Conservation (phyloP, 2,329 filamentous ascomycete genomes). For the Aspergillus ochraceoroseus region DNA sequence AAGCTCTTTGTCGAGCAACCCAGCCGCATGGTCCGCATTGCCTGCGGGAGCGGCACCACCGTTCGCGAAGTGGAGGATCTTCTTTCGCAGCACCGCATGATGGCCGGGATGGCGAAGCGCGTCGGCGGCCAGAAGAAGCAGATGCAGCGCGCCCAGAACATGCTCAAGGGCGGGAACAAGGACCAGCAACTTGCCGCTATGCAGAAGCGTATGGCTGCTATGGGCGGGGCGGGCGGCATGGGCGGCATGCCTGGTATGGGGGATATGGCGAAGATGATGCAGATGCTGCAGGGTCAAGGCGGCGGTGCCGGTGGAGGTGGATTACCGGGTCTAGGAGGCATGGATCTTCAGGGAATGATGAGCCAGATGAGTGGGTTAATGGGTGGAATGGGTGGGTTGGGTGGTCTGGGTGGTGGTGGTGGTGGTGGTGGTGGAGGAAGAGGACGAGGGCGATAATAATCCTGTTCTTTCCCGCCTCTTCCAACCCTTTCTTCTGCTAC, state of each 20-base stretch:
- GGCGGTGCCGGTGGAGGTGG: conserved; percentile 58
- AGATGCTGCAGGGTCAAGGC: conserved; percentile 80
- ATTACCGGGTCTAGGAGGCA: conserved; percentile 56
- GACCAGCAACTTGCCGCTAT: conserved; percentile 91
- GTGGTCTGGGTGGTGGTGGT: no score
- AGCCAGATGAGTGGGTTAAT: conserved; percentile 67
- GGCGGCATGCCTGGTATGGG: conserved; percentile 74
- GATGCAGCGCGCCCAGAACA: conserved; percentile 87
- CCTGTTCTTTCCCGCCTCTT: conserved; percentile 10
- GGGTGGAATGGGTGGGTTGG: conserved; percentile 38
- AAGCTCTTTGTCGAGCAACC: conserved; percentile 92
- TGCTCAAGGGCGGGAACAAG: conserved; percentile 86
- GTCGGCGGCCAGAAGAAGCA: conserved; percentile 98
- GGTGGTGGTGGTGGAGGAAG: conserved; percentile 35
- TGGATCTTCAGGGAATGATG: conserved; percentile 68
- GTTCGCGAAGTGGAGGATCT: conserved; percentile 94
- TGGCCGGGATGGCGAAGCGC: conserved; percentile 98
- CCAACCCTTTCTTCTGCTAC: conserved; percentile 16
- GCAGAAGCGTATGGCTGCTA: conserved; percentile 90
- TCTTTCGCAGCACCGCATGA: conserved; percentile 96
- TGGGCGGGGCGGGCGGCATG: conserved; percentile 69
- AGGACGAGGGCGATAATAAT: conserved; percentile 30
- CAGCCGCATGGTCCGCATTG: conserved; percentile 85
- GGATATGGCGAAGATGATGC: conserved; percentile 89
- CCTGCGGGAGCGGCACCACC: conserved; percentile 80